Evolutionary conservation across 2,329 filamentous ascomycete genomes (phyloP), one percentile per base, ranked within the genome.

Genomic region (Aspergillus versicolor): DNA sequence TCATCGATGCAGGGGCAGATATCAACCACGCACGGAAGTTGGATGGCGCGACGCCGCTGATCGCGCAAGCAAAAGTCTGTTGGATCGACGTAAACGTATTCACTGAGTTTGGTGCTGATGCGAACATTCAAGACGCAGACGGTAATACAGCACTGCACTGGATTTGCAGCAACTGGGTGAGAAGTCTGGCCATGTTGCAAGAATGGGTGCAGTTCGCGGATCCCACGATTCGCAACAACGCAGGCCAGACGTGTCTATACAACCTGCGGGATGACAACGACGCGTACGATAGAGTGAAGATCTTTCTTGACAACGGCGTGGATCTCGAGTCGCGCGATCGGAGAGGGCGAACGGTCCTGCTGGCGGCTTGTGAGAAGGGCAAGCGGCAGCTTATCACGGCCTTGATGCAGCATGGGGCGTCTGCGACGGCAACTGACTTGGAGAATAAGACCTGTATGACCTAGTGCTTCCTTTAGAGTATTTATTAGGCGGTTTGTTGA

Each of bases 311-410:
- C 3, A 43, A 43, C 4, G 52, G 56, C 5, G 5, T 55, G 15
- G 32, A 45, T 24, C 45, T 58, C 17, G 56, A 58, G 34, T 50
- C 52, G 27, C 56, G 50, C 27, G 56, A 58, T 32, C 7, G 37
- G 3, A 21, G 30, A 19, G 56, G 56, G 12, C 12, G 50, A 21
- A 58, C 56, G 30, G 45, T 32, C 30, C 17, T 54, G 27, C 38
- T 51, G 27, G 46, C 40, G 15, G 27, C 21, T 32, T 42, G 45
- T 7, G 24, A 32, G 2, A 50, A 50, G 15, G 24, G 22, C 13
- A 3, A 51, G n/a, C 24, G 27, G 37, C 21, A 30, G 7, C 15
- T 51, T 9, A 51, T 51, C 5, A 13, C 27, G 17, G 27, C n/a
- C 30, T n/a, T 45, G 22, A 9, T 57, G 24, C 27, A 12, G 42